Evolutionary conservation across 257 asterid species (phyloP), one percentile per base, ranked within the genome.

Genomic region (Ligustrum vulgare): DNA sequence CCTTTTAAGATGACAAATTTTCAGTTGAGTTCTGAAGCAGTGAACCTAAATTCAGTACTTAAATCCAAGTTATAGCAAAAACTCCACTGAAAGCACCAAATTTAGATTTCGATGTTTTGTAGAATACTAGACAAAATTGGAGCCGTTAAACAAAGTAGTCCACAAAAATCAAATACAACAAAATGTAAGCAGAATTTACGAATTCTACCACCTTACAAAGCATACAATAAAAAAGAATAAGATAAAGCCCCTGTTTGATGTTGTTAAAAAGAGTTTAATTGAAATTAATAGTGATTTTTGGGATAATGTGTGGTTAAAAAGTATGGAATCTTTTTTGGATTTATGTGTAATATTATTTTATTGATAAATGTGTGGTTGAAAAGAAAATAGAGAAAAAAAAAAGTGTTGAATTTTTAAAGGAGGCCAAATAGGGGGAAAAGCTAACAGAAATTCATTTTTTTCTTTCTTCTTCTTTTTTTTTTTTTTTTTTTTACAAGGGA

Each of bases 61-160:
- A 60, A 60, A 60, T 34, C 34, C 67, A 23, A 58, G 8, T 25
- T 60, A 22, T 23, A 23, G 35, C 35, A 60, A 18, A 32, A 60
- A 9, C 34, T 35, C 64, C 73, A 70, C 18, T 45, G 67, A 71
- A 80, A 74, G 73, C 20, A 33, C 31, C 37, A 51, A n/a, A 10
- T 25, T 1, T 5, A 47, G 54, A 43, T 15, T 36, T 49, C 33
- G 54, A 69, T 45, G 65, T 70, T 47, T 25, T 28, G 8, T 13
- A 8, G 18, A 34, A 58, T 37, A 79, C 10, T 10, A 33, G 18
- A 67, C 1, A 70, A 22, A 75, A 41, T 54, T 22, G 15, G 60
- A 20, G 47, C n/a, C 28, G 10, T 41, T 35, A 70, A 36, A 28
- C 20, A 60, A 63, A 71, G 37, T 35, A 66, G 34, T 43, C 41